Conservation (phyloP, 2,329 filamentous ascomycete genomes). For the Aspergillus thermomutatus region DNA sequence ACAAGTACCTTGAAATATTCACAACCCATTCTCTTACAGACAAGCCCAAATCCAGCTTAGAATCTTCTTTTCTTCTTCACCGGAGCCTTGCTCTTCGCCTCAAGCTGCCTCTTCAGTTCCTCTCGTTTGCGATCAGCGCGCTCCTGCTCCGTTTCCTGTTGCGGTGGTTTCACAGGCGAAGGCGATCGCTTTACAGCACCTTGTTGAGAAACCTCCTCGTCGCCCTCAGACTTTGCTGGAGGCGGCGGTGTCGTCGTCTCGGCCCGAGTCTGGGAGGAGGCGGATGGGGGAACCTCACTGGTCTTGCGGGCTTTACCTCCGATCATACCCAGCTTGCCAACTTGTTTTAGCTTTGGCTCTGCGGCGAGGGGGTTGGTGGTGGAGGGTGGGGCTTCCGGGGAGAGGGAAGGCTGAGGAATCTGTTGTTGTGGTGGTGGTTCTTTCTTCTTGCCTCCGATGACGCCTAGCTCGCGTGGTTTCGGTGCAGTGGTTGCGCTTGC, state of each 20-base stretch:
- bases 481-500: slow-evolving; percentile 4
- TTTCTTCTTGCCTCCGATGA: slow-evolving; percentile 32
- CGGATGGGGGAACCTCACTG: slow-evolving; percentile 1
- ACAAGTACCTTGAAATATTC: background rate
- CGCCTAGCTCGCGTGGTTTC: slow-evolving; percentile 23
- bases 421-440: slow-evolving; percentile 4
- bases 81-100: slow-evolving; percentile 49
- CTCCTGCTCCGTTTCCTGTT: slow-evolving; percentile 45
- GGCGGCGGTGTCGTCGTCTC: background rate
- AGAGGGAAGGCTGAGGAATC: slow-evolving; percentile 1
- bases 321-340: slow-evolving; percentile 35
- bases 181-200: background rate
- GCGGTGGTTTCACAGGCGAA: slow-evolving; percentile 4
- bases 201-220: background rate
- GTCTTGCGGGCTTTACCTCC: slow-evolving; percentile 24
- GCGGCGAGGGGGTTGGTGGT: no score
- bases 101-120: slow-evolving; percentile 54
- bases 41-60: slow-evolving; percentile 27
- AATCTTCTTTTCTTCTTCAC: slow-evolving; percentile 58
- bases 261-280: slow-evolving; percentile 1
- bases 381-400: background rate
- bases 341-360: background rate
- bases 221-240: background rate
- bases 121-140: slow-evolving; percentile 54
- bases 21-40: background rate